These are phyloP conservation scores for Boletus pseudopeckii DNA, from an alignment of 768 basidiomycete genomes.

Conservation along the genomic window DNA sequence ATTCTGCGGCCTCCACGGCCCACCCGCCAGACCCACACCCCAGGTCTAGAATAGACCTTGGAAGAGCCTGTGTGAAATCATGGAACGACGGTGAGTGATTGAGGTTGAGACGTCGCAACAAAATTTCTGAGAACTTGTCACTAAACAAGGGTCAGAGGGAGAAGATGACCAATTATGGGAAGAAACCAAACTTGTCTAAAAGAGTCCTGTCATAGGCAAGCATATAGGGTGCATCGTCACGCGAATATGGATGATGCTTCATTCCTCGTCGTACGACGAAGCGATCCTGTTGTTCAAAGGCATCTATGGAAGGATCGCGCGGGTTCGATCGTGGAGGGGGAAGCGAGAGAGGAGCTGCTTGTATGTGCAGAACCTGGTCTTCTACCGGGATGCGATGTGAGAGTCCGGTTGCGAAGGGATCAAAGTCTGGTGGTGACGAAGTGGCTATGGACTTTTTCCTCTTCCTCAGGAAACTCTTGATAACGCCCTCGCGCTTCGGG, in stretches of 20 bases:
- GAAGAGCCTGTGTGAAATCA: conserved; percentile 45
- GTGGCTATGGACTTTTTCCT: conserved; percentile 21
- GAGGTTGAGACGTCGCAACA: conserved; percentile 55
- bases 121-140: conserved; percentile 52
- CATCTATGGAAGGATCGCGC: conserved; percentile 12
- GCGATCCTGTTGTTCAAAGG: conserved; percentile 23
- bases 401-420: conserved; percentile 2
- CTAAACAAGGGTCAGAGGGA: conserved; percentile 35
- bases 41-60: conserved; percentile 61
- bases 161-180: conserved; percentile 2
- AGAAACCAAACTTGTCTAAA: conserved; percentile 52
- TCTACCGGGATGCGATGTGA: not conserved
- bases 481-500: conserved; percentile 22
- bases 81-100: conserved; percentile 60
- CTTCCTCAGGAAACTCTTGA: conserved; percentile 18
- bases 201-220: conserved; percentile 57
- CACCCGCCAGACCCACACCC: conserved; percentile 75
- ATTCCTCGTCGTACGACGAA: conserved; percentile 33
- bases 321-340: not conserved
- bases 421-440: conserved; percentile 2
- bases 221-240: conserved; percentile 55
- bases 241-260: conserved; percentile 54
- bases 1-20: conserved; percentile 56
- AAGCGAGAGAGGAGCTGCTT: not conserved
- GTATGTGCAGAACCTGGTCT: not conserved